Conservation (phyloP, 768 basidiomycete genomes). For the Psilocybe subaeruginosa region DNA sequence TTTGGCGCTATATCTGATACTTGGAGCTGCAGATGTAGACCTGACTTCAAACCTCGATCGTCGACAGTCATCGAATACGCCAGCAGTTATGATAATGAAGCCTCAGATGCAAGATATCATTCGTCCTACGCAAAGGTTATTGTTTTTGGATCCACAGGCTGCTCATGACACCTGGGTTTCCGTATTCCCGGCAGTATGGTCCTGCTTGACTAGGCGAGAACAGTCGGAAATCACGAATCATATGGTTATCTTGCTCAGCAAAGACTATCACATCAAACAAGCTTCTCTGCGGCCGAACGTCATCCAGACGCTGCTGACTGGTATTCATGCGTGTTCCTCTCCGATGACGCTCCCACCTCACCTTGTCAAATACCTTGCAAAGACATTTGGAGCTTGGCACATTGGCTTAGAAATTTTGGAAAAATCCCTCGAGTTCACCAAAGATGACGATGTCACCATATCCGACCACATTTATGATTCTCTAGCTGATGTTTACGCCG, state of each 20-base stretch:
- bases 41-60: conserved; percentile 40
- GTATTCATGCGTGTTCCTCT: conserved; percentile 83
- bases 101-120: conserved; percentile 59
- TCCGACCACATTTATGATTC: conserved; percentile 89
- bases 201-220: conserved; percentile 81
- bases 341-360: conserved; percentile 91
- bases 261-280: conserved; percentile 92
- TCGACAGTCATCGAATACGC: conserved; percentile 34
- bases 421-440: conserved; percentile 73
- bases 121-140: conserved; percentile 78
- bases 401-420: conserved; percentile 85
- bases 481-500: conserved; percentile 93
- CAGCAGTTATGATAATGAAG: conserved; percentile 38
- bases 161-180: conserved; percentile 89
- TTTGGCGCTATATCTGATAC: conserved; percentile 84
- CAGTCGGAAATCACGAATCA: conserved; percentile 89
- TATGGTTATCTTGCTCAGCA: conserved; percentile 87
- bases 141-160: conserved; percentile 76
- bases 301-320: conserved; percentile 86
- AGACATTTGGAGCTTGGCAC: conserved; percentile 97
- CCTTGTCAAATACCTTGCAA: conserved; percentile 93
- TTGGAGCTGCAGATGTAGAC: conserved; percentile 62
- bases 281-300: conserved; percentile 89
- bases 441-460: conserved; percentile 78
- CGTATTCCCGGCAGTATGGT: conserved; percentile 86